Percentiles rank a stretch among this genome's conserved stretches.
Conservation (phyloP, 495 filamentous ascomycete genomes). For the Cercophora scortea region DNA sequence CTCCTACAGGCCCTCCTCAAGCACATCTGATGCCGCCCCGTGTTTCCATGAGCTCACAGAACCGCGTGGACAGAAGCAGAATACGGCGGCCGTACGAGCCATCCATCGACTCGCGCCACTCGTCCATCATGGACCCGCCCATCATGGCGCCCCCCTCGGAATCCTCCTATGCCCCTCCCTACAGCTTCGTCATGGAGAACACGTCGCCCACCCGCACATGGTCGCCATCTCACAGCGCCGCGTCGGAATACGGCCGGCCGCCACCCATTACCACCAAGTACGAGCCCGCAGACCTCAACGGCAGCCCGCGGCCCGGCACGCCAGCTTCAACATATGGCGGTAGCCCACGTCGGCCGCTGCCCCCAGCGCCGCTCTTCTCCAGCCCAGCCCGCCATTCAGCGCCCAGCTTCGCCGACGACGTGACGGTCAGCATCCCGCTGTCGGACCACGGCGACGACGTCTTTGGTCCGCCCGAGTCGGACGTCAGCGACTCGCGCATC, state of each 20-base stretch:
- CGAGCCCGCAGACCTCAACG: conserved; percentile 82
- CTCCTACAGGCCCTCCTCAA: conserved; percentile 2
- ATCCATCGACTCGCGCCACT: conserved; percentile 35
- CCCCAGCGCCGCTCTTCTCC: conserved; percentile 80
- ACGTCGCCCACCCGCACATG: conserved; percentile 57
- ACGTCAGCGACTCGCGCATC: conserved; percentile 33
- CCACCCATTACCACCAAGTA: conserved; percentile 63
- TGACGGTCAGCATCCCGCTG: conserved; percentile 53
- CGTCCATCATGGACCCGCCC: conserved; percentile 35
- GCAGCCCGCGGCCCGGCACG: conserved; percentile 82
- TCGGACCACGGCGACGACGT: conserved; percentile 61
- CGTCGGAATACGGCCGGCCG: conserved; percentile 59
- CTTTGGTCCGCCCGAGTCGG: conserved; percentile 59
- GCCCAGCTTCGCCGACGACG: conserved; percentile 38
- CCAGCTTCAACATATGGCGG: conserved; percentile 81
- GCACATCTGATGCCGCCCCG: no score
- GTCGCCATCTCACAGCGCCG: conserved; percentile 50
- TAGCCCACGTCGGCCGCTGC: conserved; percentile 79
- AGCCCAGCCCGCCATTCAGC: conserved; percentile 26
- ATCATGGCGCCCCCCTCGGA: conserved; percentile 35
- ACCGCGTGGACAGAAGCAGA: conserved; percentile 19
- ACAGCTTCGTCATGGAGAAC: conserved; percentile 23
- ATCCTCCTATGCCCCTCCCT: conserved; percentile 29
- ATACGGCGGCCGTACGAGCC: conserved; percentile 39
- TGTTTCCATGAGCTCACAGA: conserved; percentile 25